phyloP scores from a whole-genome alignment of 2,329 filamentous ascomycete species.

The Zasmidium citrigriseum region DNA sequence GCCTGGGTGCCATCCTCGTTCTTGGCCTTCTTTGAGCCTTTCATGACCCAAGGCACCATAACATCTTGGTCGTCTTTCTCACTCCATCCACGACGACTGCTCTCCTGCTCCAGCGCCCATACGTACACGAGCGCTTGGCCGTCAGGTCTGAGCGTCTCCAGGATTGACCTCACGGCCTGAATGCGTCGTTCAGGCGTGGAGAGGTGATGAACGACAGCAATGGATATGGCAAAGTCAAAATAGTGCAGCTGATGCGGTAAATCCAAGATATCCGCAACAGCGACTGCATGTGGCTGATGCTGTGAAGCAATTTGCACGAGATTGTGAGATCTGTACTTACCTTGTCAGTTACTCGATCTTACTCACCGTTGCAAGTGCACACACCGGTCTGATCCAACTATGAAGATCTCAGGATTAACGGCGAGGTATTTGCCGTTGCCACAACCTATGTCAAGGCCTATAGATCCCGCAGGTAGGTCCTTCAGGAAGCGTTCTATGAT shows the following conservation, averaged over 20 bases:
- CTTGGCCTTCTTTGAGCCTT: conserved; percentile 36
- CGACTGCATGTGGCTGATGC: conserved; percentile 63
- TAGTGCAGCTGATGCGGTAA: conserved; percentile 69
- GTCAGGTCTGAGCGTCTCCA: conserved; percentile 60
- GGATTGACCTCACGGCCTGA: conserved; percentile 69
- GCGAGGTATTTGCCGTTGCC: conserved; percentile 95
- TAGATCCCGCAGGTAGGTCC: conserved; percentile 64
- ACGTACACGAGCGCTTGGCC: conserved; percentile 83
- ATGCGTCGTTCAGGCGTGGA: conserved; percentile 73
- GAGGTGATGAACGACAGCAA: conserved; percentile 92
- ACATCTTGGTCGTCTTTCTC: conserved; percentile 82
- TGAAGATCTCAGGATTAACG: conserved; percentile 75
- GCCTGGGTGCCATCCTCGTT: conserved; percentile 15
- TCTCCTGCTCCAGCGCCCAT: conserved; percentile 91
- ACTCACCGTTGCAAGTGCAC: conserved; percentile 23
- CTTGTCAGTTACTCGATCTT: conserved; percentile 15
- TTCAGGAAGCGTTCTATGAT: conserved; percentile 79
- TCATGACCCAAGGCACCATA: conserved; percentile 91
- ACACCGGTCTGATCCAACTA: conserved; percentile 83
- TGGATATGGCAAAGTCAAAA: conserved; percentile 89
- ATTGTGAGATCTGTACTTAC: conserved; percentile 55
- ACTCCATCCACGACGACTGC: conserved; percentile 85
- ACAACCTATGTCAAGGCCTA: conserved; percentile 91
- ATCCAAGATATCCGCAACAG: conserved; percentile 80
- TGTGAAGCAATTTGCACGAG: conserved; percentile 59